Evolutionary conservation across 495 filamentous ascomycete species (phyloP), one percentile per base, ranked within the genome.

Genomic region (Daldinia concentrica): DNA sequence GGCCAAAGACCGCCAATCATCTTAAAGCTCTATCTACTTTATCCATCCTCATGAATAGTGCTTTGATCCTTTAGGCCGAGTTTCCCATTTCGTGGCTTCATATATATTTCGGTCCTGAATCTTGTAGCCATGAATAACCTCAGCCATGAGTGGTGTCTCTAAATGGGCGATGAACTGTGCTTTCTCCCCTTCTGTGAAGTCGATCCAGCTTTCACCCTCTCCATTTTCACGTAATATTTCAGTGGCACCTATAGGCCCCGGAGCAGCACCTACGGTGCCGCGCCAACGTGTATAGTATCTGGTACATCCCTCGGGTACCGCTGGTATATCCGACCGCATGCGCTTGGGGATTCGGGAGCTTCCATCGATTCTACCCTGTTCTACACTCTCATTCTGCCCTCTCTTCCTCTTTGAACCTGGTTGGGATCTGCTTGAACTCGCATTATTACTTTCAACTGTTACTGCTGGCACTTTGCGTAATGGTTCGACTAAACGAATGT

Each of bases 141-240:
- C 34, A 4, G 2, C 32, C 15, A 61, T n/a, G 19, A 54, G 48
- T 24, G 64, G 57, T 15, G 29, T 57, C n/a, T 55, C 19, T n/a
- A 19, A 26, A 11, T 67, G 34, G 6, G n/a, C 64, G 56, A 67
- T 43, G 50, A 67, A 67, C 9, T 61, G 64, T 24, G 64, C 57
- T n/a, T 56, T 61, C 48, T 24, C 32, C 8, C 34, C 26, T 17
- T 59, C 57, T 6, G 54, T 30, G 48, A 67, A 67, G 9, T 67
- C 56, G 11, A 67, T n/a, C 45, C 45, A 61, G n/a, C 57, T 58
- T n/a, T 67, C 36, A 37, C 26, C 32, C 34, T 61, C 64, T 17
- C 45, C 56, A 26, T 67, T 55, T 27, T 55, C 36, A 50, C 37
- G 54, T 15, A 17, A 22, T 52, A 32, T 15, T 22, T 30, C 30